These are phyloP conservation scores for Euphorbia schlechtendalii DNA, from an alignment of 441 rosid species.

Conservation along the genomic window DNA sequence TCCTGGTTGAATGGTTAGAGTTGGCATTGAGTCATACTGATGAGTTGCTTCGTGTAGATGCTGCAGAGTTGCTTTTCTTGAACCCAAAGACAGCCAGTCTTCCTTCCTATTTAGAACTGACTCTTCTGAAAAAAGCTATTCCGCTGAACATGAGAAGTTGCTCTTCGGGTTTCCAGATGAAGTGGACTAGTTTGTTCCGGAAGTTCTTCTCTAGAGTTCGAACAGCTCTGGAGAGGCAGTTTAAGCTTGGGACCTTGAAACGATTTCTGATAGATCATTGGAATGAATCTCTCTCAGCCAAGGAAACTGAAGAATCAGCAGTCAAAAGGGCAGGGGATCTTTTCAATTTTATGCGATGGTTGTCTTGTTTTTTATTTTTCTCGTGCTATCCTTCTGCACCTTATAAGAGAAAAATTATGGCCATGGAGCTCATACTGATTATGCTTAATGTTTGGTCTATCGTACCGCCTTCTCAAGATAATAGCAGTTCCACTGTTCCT, in stretches of 20 bases:
- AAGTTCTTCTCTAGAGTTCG: slow-evolving; percentile 88
- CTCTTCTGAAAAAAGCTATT: slow-evolving; percentile 69
- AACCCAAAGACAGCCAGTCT: slow-evolving; percentile 87
- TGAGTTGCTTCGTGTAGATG: slow-evolving; percentile 88
- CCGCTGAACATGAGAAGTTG: slow-evolving; percentile 97
- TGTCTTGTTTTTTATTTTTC: slow-evolving; percentile 72
- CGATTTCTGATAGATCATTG: slow-evolving; percentile 33
- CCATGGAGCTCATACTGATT: slow-evolving; percentile 78
- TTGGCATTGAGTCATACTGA: slow-evolving; percentile 89
- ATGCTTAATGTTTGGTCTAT: slow-evolving; percentile 88
- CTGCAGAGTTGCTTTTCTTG: slow-evolving; percentile 88
- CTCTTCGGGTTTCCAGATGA: slow-evolving; percentile 97
- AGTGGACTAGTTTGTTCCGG: slow-evolving; percentile 90
- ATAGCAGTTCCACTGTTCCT: slow-evolving; percentile 24
- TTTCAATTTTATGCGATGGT: slow-evolving; percentile 87
- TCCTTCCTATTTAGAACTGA: slow-evolving; percentile 79
- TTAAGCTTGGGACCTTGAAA: slow-evolving; percentile 66
- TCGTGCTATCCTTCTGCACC: slow-evolving; percentile 99
- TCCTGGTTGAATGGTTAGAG: slow-evolving; percentile 73
- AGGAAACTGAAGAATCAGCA: slow-evolving; percentile 31
- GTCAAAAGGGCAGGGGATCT: slow-evolving; percentile 58
- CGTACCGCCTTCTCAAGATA: slow-evolving; percentile 38
- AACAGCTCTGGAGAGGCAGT: slow-evolving; percentile 86
- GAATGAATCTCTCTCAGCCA: slow-evolving; percentile 21
- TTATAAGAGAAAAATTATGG: slow-evolving; percentile 92